phyloP scores from a whole-genome alignment of 2,329 filamentous ascomycete genomes.

The Arthroderma sp. region DNA sequence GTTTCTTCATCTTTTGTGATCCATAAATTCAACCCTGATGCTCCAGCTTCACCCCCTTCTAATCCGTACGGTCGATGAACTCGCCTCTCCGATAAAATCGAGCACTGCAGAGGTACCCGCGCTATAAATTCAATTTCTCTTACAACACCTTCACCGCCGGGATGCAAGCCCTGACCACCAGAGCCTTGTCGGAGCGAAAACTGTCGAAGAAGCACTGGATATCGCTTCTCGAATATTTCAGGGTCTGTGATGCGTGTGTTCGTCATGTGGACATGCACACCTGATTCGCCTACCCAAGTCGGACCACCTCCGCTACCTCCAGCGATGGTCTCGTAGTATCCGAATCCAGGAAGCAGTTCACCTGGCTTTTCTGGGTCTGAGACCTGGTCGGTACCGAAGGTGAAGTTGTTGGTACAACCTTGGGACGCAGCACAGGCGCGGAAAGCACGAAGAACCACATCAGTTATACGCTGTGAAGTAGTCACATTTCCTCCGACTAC shows the following conservation, averaged over 20 bases:
- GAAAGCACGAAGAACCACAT: constrained; percentile 67
- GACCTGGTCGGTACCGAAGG: constrained; percentile 63
- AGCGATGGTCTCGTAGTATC: constrained; percentile 73
- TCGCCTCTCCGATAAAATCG: constrained; percentile 59
- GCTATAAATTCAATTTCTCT: constrained; percentile 60
- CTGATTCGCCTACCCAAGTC: constrained; percentile 58
- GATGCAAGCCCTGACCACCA: constrained; percentile 51
- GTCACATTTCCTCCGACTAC: constrained; percentile 69
- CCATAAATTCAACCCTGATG: constrained; percentile 74
- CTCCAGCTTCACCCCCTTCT: constrained; percentile 61
- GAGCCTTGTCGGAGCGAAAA: constrained; percentile 53
- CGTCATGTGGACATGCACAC: constrained; percentile 76
- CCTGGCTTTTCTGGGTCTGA: constrained; percentile 33
- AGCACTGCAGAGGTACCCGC: constrained; percentile 60
- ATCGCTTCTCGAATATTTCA: constrained; percentile 65
- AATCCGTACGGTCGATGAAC: constrained; percentile 68
- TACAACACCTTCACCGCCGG: constrained; percentile 63
- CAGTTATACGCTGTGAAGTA: constrained; percentile 61
- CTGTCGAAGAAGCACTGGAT: constrained; percentile 58
- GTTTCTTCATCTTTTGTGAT: constrained; percentile 31
- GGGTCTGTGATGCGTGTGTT: constrained; percentile 74
- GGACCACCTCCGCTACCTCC: constrained; percentile 63
- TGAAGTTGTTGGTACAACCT: constrained; percentile 66
- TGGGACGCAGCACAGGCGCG: constrained; percentile 60
- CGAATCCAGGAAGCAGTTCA: constrained; percentile 49